phyloP scores from a whole-genome alignment of 345 rosid genomes.

The Triadica sebifera region DNA sequence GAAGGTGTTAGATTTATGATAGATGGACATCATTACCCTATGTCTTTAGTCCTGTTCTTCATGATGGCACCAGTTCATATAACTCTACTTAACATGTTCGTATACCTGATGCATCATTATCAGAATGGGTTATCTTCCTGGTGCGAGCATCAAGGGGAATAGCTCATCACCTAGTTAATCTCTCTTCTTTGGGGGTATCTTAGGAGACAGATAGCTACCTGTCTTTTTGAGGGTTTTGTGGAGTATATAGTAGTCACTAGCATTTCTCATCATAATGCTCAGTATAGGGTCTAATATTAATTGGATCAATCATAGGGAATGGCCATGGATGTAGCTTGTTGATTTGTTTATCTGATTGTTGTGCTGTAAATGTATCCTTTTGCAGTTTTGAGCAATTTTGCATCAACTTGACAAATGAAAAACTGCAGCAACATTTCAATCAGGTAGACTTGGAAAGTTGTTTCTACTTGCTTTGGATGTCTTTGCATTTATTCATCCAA shows the following conservation, averaged over 20 bases:
- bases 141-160: slow-evolving; percentile 2
- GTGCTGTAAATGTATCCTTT: slow-evolving; percentile 16
- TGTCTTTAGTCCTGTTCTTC: slow-evolving; percentile 2
- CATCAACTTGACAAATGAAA: slow-evolving; percentile 97
- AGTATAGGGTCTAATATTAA: background rate
- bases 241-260: background rate
- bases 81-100: background rate
- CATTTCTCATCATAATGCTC: background rate
- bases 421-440: slow-evolving; percentile 98
- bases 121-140: background rate
- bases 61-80: background rate
- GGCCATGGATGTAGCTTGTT: slow-evolving; percentile 19
- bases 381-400: slow-evolving; percentile 99
- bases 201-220: background rate
- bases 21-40: slow-evolving; percentile 2
- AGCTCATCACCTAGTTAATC: slow-evolving; percentile 1
- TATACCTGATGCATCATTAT: background rate
- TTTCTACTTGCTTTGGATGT: slow-evolving; percentile 11
- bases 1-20: background rate
- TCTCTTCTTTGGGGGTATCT: background rate
- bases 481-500: slow-evolving; percentile 20
- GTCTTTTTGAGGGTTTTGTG: background rate
- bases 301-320: background rate
- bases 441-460: slow-evolving; percentile 58
- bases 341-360: slow-evolving; percentile 20